Evolutionary conservation across 106 monocot species (phyloP), one percentile per base, ranked within the genome.

Genomic region (Phalaenopsis aphrodite): DNA sequence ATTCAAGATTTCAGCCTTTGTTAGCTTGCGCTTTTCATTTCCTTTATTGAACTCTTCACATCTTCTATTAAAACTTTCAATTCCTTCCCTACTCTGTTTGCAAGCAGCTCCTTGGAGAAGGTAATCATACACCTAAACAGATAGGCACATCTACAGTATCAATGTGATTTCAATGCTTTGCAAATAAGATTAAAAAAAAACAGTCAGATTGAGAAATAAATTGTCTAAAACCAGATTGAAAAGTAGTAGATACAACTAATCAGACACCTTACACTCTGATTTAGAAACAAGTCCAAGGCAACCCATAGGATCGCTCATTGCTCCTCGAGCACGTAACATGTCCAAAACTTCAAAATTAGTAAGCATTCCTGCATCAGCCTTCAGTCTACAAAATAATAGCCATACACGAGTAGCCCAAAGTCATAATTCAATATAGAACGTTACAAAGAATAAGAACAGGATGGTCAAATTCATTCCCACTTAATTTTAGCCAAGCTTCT

Each of bases 301-400:
- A 52, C 87, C 88, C 87, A 96, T 79, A 64, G 93, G 91, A 78
- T 96, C 96, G 77, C 72, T 82, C 38, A 82, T 90, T 39, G 88
- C 93, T 16, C 91, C 87, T 80, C 88, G 88, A 49, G 96, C 84
- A 12, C 84, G 87, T 75, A 96, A 84, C 65, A 96, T 90, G 42
- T 93, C 84, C 68, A 93, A 87, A 7, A 96, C 96, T 67, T 96
- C 96, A 82, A 86, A 90, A 88, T 96, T 88, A 43, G 93, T 96
- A 56, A 96, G 87, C 9, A 55, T 8, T 1, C 93, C 93, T 1
- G 87, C 88, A 88, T 91, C 89, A 42, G 79, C 82, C 48, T 93
- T 73, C 83, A 83, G 49, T 30, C 76, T 76, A 23, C 49, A 76
- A 23, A 30, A 30, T 24, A 76, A 49, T 12, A 12, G 16, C 5